Conservation (phyloP, 1,139 yeast genomes). For the Debaryomyces sp. region DNA sequence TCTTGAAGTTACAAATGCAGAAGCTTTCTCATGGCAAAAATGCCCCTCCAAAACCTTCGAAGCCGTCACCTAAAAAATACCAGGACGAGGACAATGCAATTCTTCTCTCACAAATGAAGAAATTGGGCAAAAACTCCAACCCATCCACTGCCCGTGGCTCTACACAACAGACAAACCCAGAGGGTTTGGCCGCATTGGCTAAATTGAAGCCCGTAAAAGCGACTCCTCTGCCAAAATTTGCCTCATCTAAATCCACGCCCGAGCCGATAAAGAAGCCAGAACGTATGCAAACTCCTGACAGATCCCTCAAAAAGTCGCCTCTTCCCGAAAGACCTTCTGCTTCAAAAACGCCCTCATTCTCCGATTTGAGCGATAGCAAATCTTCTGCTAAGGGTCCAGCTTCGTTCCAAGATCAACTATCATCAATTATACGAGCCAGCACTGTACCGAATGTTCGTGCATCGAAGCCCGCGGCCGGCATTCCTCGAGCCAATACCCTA, state of each 20-base stretch:
- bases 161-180: conserved; percentile 7
- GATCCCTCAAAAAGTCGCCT: neutral
- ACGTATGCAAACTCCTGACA: neutral
- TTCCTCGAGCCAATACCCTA: conserved; percentile 14
- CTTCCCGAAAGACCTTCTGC: neutral
- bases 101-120: conserved; percentile 2
- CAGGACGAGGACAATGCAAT: conserved; percentile 1
- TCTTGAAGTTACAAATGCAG: conserved; percentile 27
- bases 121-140: neutral
- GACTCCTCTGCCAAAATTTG: conserved; percentile 6
- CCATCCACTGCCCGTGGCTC: neutral
- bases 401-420: conserved; percentile 8
- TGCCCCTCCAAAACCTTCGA: conserved; percentile 8
- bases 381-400: neutral
- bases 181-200: conserved; percentile 20
- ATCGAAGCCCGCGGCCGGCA: neutral
- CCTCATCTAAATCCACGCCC: neutral
- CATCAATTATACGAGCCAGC: conserved; percentile 13
- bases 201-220: conserved; percentile 17
- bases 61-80: neutral
- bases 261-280: conserved; percentile 6
- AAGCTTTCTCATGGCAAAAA: conserved; percentile 18
- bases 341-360: neutral
- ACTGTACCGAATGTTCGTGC: conserved; percentile 22
- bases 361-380: neutral